A percentile compares a stretch with the other conserved stretches of the same genome.
Conservation (phyloP, 2,329 filamentous ascomycete genomes). For the Aplosporella prunicola region DNA sequence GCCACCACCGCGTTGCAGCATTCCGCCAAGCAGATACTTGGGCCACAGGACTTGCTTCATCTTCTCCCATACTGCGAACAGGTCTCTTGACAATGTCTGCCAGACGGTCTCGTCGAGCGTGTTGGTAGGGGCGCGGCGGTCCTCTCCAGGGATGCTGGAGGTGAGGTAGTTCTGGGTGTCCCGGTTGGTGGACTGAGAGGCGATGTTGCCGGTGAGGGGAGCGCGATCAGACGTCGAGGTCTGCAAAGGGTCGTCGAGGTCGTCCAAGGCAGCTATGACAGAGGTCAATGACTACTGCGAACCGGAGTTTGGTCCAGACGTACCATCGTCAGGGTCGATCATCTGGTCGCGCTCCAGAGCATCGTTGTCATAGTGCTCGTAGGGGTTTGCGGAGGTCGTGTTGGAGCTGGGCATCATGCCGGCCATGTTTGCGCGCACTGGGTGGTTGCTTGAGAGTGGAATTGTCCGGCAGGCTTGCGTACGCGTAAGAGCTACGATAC, state of each 20-base stretch:
- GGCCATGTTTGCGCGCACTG: no score
- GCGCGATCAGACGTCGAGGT: slow-evolving; percentile 62
- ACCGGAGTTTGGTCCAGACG: slow-evolving; percentile 12
- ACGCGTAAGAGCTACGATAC: no score
- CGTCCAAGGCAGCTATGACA: slow-evolving; percentile 70
- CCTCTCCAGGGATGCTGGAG: slow-evolving; percentile 82
- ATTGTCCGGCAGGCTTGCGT: background rate
- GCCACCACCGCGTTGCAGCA: slow-evolving; percentile 50
- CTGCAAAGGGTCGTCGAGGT: slow-evolving; percentile 80
- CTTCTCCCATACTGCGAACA: slow-evolving; percentile 93
- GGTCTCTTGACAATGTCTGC: slow-evolving; percentile 88
- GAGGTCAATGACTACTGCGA: slow-evolving; percentile 4
- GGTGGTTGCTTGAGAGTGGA: no score
- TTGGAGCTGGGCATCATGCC: slow-evolving; percentile 37
- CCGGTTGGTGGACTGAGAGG: slow-evolving; percentile 39
- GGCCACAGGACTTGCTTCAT: slow-evolving; percentile 96
- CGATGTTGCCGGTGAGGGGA: slow-evolving; percentile 77
- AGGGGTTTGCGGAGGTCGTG: slow-evolving; percentile 23
- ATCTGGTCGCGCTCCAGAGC: slow-evolving; percentile 38
- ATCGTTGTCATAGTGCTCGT: slow-evolving; percentile 37
- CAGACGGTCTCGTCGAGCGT: slow-evolving; percentile 97
- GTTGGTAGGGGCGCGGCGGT: slow-evolving; percentile 78
- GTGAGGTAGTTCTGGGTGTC: slow-evolving; percentile 77
- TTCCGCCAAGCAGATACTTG: slow-evolving; percentile 73
- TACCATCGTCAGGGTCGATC: slow-evolving; percentile 46